Base-by-base conservation (phyloP, 805 yeast genomes). In the Blastobotrys mokoenaii region DNA sequence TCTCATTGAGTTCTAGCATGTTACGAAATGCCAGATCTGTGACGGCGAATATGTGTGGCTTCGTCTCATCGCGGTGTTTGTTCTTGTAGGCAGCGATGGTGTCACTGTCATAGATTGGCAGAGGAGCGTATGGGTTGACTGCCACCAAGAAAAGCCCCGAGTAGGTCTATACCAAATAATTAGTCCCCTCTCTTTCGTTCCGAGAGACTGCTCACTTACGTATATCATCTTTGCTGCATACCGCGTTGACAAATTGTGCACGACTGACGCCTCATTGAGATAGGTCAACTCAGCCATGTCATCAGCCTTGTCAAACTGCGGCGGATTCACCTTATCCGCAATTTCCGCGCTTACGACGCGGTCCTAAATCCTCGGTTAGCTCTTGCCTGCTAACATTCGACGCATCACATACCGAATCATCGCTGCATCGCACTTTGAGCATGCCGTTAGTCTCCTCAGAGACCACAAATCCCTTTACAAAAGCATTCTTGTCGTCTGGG, bases 251-350 rank as follows among this genome's bases (percentile, higher is more conserved):
- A 93, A 64, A 61, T 93, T 93, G 65, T 87, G 74, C 8, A 93
- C 75, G n/a, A 93, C 97, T 0, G 96, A 84, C 0, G 98, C 95
- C 61, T 93, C 99, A 62, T 90, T 93, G 50, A 93, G 70, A 63
- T 82, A 87, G 0, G 99, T 93, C 51, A 93, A 71, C 54, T 89
- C 96, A 0, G 97, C 97, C 89, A 93, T 86, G 58, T 93, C 96
- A 54, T 84, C 80, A 49, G 94, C 90, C 56, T 79, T 82, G 63
- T 93, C 94, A 63, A 93, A 93, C 54, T 84, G 84, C 7, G 80
- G 71, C 1, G 99, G 98, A 59, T 93, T 93, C 43, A 89, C 86
- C 56, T 76, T 78, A 52, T 81, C 81, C 17, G 70, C 72, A 43
- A 67, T 63, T 16, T 60, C 62, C 9, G 72, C 67, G 20, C 70